Percentiles rank a stretch among this genome's conserved stretches.
These are phyloP conservation scores for Cystobasidium tubakii DNA, from an alignment of 768 basidiomycete species.

Conservation along the genomic window DNA sequence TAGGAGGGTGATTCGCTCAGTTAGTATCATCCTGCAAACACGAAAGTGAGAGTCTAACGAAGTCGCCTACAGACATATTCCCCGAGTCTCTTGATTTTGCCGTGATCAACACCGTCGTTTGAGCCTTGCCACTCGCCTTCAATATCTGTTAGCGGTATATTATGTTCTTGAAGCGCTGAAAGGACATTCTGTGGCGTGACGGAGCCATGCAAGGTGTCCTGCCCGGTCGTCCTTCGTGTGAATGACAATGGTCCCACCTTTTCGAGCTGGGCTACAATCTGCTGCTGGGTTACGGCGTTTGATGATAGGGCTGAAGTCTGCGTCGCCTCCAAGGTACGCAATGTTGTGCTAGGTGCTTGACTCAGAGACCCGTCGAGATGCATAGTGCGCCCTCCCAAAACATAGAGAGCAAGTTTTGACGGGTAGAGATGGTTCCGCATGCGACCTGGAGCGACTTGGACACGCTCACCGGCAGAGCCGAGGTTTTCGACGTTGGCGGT, in stretches of 20 bases:
- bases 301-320: not conserved
- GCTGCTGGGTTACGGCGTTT: not conserved
- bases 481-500: constrained; percentile 7
- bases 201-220: constrained; percentile 18
- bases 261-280: constrained; percentile 2
- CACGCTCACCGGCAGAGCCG: not conserved
- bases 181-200: constrained; percentile 27
- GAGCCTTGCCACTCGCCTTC: constrained; percentile 6
- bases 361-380: constrained; percentile 8
- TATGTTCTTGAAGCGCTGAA: not conserved
- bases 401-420: constrained; percentile 23
- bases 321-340: not conserved
- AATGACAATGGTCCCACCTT: constrained; percentile 10
- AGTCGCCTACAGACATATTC: constrained; percentile 24
- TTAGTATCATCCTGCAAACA: no score
- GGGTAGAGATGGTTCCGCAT: constrained; percentile 35
- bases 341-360: not conserved
- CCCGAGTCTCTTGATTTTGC: constrained; percentile 27
- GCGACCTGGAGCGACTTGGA: constrained; percentile 18
- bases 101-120: constrained; percentile 17
- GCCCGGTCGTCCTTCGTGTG: constrained; percentile 6
- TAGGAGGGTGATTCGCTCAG: no score
- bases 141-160: constrained; percentile 14
- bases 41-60: no score
- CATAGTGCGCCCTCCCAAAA: constrained; percentile 11